Evolutionary conservation across 257 asterid genomes (phyloP).

Genomic region (Fraxinus americana): DNA sequence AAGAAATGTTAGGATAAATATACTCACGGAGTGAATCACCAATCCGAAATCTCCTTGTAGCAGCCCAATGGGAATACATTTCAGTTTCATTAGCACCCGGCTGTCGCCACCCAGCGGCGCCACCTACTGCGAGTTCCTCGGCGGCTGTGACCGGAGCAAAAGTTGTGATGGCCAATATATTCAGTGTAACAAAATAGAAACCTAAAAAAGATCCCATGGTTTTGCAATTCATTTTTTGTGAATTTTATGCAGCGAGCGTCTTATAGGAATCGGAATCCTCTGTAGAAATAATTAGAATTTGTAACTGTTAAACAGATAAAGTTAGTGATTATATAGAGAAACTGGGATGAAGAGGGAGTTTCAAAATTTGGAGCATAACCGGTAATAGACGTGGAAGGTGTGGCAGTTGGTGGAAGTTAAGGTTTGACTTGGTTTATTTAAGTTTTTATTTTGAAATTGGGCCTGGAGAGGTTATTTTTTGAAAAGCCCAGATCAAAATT

Average conservation of each 20-base stretch:
- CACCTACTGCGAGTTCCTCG: conserved; percentile 46
- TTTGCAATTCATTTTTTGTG: neutral
- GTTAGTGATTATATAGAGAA: neutral
- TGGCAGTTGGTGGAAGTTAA: conserved; percentile 25
- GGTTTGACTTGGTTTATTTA: conserved; percentile 11
- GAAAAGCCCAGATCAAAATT: neutral
- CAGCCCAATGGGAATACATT: conserved; percentile 39
- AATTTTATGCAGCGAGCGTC: neutral
- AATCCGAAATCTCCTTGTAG: conserved; percentile 35
- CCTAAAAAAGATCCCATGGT: conserved; percentile 10
- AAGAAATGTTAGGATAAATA: neutral
- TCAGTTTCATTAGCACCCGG: conserved; percentile 36
- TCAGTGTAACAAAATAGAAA: neutral
- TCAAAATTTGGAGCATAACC: neutral
- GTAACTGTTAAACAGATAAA: neutral
- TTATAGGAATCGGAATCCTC: neutral
- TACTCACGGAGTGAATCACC: conserved; percentile 49
- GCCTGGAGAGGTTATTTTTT: neutral
- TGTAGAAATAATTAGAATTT: neutral
- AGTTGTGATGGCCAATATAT: neutral
- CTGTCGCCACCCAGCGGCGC: conserved; percentile 38
- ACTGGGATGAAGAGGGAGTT: neutral
- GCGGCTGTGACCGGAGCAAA: conserved; percentile 16
- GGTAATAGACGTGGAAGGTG: conserved; percentile 14
- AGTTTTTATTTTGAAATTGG: neutral